phyloP scores from a whole-genome alignment of 768 basidiomycete genomes.

The Phanerochaete sordida region DNA sequence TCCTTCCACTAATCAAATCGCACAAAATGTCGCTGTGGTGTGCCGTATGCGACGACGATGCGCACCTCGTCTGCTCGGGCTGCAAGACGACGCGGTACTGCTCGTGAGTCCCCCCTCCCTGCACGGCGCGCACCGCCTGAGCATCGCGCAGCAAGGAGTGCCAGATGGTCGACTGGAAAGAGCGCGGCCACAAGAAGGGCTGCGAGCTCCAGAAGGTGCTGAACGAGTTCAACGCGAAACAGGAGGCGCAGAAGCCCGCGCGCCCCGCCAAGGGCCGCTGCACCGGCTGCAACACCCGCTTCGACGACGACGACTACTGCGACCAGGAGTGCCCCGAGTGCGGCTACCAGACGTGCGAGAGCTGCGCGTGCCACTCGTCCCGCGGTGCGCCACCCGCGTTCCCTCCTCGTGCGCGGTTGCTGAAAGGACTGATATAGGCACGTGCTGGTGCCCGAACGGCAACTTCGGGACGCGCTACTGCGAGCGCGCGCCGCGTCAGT shows the following conservation, averaged over 20 bases:
- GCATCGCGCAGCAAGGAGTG: constrained; percentile 12
- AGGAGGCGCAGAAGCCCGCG: constrained; percentile 20
- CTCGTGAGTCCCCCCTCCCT: constrained; percentile 8
- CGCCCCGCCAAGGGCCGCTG: background rate
- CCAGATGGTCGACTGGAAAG: constrained; percentile 28
- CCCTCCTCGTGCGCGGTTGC: background rate
- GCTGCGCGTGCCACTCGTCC: constrained; percentile 28
- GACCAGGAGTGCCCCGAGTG: constrained; percentile 32
- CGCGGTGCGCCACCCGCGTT: constrained; percentile 18
- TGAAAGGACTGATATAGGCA: constrained; percentile 19
- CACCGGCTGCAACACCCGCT: constrained; percentile 27
- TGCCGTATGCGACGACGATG: constrained; percentile 14
- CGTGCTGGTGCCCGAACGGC: constrained; percentile 33
- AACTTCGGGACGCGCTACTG: constrained; percentile 34
- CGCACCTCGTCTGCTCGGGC: constrained; percentile 15
- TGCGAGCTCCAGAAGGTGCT: constrained; percentile 30
- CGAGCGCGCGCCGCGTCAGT: constrained; percentile 26
- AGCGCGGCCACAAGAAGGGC: constrained; percentile 27
- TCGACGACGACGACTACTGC: constrained; percentile 18
- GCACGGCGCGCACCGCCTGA: no score
- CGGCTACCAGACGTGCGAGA: constrained; percentile 32
- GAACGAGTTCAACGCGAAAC: constrained; percentile 26
- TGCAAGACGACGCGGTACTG: constrained; percentile 18
- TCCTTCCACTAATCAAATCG: no score
- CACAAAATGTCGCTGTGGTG: background rate